These are phyloP conservation scores for Pelargonium australe DNA, from an alignment of 441 rosid species.

Conservation along the genomic window DNA sequence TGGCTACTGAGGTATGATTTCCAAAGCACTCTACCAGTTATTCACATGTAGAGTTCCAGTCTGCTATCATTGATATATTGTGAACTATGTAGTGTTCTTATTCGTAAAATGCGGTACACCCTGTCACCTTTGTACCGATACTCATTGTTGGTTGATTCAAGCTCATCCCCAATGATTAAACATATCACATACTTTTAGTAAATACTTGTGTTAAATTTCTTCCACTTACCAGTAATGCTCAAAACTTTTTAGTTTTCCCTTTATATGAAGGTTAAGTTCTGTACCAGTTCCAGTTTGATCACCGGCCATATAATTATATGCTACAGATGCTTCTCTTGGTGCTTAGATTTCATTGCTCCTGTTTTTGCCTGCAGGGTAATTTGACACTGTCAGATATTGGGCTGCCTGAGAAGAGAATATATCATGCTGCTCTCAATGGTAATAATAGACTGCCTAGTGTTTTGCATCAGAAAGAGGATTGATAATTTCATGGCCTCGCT, in stretches of 20 bases:
- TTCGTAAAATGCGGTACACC: no score
- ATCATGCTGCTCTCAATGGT: slow-evolving; percentile 97
- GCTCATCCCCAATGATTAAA: neutral
- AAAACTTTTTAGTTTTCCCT: neutral
- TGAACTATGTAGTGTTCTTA: no score
- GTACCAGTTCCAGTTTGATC: neutral
- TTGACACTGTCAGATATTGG: slow-evolving; percentile 75
- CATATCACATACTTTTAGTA: neutral
- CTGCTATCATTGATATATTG: no score
- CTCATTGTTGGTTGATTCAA: neutral
- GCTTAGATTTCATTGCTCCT: slow-evolving; percentile 9
- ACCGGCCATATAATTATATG: neutral
- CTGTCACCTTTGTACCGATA: neutral
- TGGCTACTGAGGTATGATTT: slow-evolving; percentile 72
- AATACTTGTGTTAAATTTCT: neutral
- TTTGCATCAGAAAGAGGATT: slow-evolving; percentile 98
- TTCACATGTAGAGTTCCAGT: neutral
- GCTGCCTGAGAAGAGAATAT: slow-evolving; percentile 90
- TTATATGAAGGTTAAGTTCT: neutral
- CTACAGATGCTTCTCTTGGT: neutral
- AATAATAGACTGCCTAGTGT: slow-evolving; percentile 92
- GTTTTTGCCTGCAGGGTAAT: slow-evolving; percentile 57
- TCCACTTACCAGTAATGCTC: no score
- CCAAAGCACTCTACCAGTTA: neutral
- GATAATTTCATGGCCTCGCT: slow-evolving; percentile 61